These are phyloP conservation scores for Pichia sp. DNA, from an alignment of 1,139 yeast genomes.

Conservation along the genomic window DNA sequence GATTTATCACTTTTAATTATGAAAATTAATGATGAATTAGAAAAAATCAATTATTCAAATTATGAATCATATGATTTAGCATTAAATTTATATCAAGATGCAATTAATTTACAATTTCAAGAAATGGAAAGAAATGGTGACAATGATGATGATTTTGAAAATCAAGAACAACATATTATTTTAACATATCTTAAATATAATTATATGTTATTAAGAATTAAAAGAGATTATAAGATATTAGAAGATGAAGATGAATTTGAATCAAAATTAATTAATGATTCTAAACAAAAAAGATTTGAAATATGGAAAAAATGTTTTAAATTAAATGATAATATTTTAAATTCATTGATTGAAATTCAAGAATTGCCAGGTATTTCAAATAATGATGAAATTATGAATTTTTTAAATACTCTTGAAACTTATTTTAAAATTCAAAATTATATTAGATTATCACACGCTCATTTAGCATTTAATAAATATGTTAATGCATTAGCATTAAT, in stretches of 20 bases:
- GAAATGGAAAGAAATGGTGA: constrained; percentile 44
- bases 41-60: constrained; percentile 23
- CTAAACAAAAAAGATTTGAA: constrained; percentile 29
- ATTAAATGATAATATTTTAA: constrained; percentile 43
- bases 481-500: constrained; percentile 52
- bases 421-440: constrained; percentile 43
- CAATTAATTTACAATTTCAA: constrained; percentile 43
- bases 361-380: constrained; percentile 90
- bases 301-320: constrained; percentile 43
- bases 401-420: constrained; percentile 45
- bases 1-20: constrained; percentile 61
- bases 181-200: constrained; percentile 71
- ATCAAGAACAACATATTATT: constrained; percentile 70
- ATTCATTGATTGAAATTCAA: constrained; percentile 49
- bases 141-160: constrained; percentile 41
- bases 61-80: constrained; percentile 40
- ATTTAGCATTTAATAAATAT: constrained; percentile 39
- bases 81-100: constrained; percentile 51
- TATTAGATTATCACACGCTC: constrained; percentile 44
- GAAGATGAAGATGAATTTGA: constrained; percentile 17
- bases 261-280: constrained; percentile 13
- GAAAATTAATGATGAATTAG: constrained; percentile 30
- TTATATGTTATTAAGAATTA: constrained; percentile 56
- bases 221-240: constrained; percentile 59
- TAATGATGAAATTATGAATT: constrained; percentile 59